Base-by-base conservation (phyloP, 2,329 filamentous ascomycete genomes). In the Sclerotinia sclerotiorum region DNA sequence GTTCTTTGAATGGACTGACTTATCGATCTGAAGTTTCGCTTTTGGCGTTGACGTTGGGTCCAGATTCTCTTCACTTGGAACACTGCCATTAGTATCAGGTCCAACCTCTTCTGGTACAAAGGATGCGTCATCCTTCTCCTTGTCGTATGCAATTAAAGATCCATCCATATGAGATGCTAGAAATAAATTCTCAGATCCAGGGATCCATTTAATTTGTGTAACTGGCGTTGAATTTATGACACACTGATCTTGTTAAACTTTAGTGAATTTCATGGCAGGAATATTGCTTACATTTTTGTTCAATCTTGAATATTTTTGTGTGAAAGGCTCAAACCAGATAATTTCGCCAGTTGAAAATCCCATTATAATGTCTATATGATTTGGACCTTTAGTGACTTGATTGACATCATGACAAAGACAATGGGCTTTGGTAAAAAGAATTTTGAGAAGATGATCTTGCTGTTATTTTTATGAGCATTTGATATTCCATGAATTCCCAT, bases 291-390 rank as follows among this genome's bases (percentile, higher is more conserved):
- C 90, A 78, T 98, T 98, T 81, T 99, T 99, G 78, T 99, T 99
- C 75, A 99, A 84, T 27, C 95, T 89, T 3, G 93, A 92, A 79
- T 99, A 99, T 77, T 96, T 93, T 76, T 98, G 94, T 51, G 93
- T 94, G 76, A 97, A 92, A 15, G 95, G 94, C 79, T 99, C 95
- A 83, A 95, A 98, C 95, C 95, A 99, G 71, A 99, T 94, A 60
- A 99, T 93, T 79, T 99, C 95, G 51, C 94, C 93, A 0, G 94
- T 96, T 8, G 94, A 97, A 76, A 97, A 98, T 0, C 95, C 95
- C 88, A 99, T 91, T 68, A 97, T 88, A 27, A 99, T 84, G 77
- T 99, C 95, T 54, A 99, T 84, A 76, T 98, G 94, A 6, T 85
- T 88, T 4, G 85, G 78, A 63, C 87, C 89, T 79, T 94, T 97